Conservation (phyloP, 108 stramenopile species). For the Mediolabrus comicus region DNA sequence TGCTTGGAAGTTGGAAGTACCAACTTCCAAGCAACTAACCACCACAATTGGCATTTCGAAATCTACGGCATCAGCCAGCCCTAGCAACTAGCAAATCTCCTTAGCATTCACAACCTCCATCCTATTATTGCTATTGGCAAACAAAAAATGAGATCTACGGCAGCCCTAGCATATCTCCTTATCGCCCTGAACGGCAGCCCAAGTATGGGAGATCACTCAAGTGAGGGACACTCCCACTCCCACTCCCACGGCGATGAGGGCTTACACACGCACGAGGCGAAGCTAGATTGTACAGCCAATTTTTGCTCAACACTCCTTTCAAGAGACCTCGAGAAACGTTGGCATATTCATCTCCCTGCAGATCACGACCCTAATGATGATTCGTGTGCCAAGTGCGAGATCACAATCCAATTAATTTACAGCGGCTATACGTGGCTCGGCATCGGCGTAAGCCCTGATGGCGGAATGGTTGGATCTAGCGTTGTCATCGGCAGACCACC, state of each 20-base stretch:
- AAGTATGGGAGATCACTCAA: too few relatives aligned
- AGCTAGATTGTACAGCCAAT: neutral
- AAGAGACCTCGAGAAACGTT: slow-evolving; percentile 14
- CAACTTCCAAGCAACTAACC: too few relatives aligned
- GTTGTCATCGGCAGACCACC: slow-evolving; percentile 22
- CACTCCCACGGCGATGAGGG: neutral
- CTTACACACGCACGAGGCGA: neutral
- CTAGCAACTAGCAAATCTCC: too few relatives aligned
- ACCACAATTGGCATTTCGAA: too few relatives aligned
- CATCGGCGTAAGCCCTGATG: slow-evolving; percentile 20
- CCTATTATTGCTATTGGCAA: too few relatives aligned
- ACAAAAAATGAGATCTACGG: neutral
- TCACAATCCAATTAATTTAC: slow-evolving; percentile 21
- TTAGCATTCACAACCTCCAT: too few relatives aligned
- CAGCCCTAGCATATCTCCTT: neutral
- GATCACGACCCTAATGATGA: slow-evolving; percentile 2
- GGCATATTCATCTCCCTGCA: slow-evolving; percentile 23
- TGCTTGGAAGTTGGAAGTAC: too few relatives aligned
- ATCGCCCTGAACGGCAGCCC: neutral
- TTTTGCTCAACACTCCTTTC: slow-evolving; percentile 15
- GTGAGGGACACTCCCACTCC: too few relatives aligned
- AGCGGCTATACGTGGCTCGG: slow-evolving; percentile 37
- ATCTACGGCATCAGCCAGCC: too few relatives aligned
- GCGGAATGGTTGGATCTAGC: slow-evolving; percentile 30
- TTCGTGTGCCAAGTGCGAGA: slow-evolving; percentile 24